These are phyloP conservation scores for Puccinia novopanici DNA, from an alignment of 1,284 basidiomycete species.

Conservation along the genomic window DNA sequence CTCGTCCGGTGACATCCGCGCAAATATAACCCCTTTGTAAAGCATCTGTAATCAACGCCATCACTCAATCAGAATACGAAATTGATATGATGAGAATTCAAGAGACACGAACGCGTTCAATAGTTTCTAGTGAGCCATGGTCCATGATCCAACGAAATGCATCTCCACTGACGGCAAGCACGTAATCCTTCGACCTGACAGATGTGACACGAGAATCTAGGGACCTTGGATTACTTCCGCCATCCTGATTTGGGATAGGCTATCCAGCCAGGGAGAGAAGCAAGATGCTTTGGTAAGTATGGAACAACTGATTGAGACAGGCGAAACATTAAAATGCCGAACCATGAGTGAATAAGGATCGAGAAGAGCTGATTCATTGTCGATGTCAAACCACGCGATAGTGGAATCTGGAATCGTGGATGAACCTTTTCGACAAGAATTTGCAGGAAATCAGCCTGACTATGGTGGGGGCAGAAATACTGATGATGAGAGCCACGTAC, in stretches of 20 bases:
- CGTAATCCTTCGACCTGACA: constrained; percentile 64
- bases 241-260: constrained; percentile 64
- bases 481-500: constrained; percentile 60
- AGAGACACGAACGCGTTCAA: constrained; percentile 72
- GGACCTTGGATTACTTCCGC: constrained; percentile 43
- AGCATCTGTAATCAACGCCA: constrained; percentile 72
- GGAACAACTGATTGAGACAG: background rate
- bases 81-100: background rate
- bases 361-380: constrained; percentile 80
- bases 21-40: constrained; percentile 95
- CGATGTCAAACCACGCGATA: constrained; percentile 88
- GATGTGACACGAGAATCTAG: constrained; percentile 16
- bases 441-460: background rate
- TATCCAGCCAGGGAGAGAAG: constrained; percentile 61
- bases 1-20: constrained; percentile 98
- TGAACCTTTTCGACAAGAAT: constrained; percentile 64
- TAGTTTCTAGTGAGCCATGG: constrained; percentile 85
- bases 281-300: constrained; percentile 9
- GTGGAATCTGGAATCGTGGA: constrained; percentile 68
- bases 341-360: constrained; percentile 81
- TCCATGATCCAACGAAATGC: constrained; percentile 99
- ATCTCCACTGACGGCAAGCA: constrained; percentile 91
- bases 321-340: background rate
- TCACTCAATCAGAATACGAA: background rate
- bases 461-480: background rate